Evolutionary conservation across 75 land plant species (phyloP).

Genomic region (Picea glauca): DNA sequence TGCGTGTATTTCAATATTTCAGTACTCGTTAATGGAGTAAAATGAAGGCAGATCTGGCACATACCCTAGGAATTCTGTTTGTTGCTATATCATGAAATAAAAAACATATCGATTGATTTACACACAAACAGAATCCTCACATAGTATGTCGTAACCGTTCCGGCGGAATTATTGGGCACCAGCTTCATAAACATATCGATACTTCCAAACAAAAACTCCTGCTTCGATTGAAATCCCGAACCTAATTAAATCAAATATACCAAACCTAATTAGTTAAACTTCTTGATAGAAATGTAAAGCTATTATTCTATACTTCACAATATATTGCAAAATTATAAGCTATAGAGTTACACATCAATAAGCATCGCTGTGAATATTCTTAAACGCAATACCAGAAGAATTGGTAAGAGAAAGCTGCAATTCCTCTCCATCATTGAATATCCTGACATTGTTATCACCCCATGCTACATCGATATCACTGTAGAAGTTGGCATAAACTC

Average conservation of each 20-base stretch:
- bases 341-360: not conserved
- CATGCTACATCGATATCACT: not conserved
- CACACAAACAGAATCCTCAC: slow-evolving; percentile 9
- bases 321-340: not conserved
- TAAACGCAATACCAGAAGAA: not conserved
- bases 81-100: no score
- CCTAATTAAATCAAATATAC: slow-evolving; percentile 5
- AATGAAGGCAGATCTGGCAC: no score
- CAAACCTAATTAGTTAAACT: no score
- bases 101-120: no score
- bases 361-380: not conserved
- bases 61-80: no score
- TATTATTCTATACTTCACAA: no score
- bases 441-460: not conserved
- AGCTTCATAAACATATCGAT: slow-evolving; percentile 43
- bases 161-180: slow-evolving; percentile 36
- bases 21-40: no score
- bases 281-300: no score
- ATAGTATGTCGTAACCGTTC: slow-evolving; percentile 35
- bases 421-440: not conserved
- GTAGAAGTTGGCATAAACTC: not conserved
- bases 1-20: no score
- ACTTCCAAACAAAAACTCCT: slow-evolving; percentile 34
- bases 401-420: not conserved
- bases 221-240: slow-evolving; percentile 26